A percentile compares a stretch with the other conserved stretches of the same genome.
These are phyloP conservation scores for Leucogyrophana mollusca DNA, from an alignment of 768 basidiomycete genomes.

Conservation along the genomic window DNA sequence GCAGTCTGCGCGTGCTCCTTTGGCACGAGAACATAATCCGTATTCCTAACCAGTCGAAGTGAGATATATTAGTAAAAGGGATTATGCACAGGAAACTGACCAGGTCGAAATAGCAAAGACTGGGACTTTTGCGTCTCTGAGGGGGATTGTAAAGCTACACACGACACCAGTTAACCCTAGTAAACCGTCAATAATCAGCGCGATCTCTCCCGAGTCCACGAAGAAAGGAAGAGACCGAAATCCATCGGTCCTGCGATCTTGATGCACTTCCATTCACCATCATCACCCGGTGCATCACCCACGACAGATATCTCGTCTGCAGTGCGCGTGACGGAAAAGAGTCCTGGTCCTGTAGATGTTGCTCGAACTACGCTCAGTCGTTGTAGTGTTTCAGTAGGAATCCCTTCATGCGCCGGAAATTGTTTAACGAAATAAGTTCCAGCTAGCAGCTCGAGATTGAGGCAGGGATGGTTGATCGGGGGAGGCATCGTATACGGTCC, in stretches of 20 bases:
- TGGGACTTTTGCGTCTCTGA: slow-evolving; percentile 49
- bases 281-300: slow-evolving; percentile 39
- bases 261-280: slow-evolving; percentile 55
- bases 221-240: slow-evolving; percentile 40
- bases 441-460: slow-evolving; percentile 46
- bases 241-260: slow-evolving; percentile 68
- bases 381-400: slow-evolving; percentile 26
- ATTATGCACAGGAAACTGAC: slow-evolving; percentile 29
- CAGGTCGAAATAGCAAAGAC: slow-evolving; percentile 67
- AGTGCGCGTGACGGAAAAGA: slow-evolving; percentile 60
- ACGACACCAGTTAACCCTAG: slow-evolving; percentile 58
- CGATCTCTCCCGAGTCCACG: not conserved
- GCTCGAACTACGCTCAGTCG: slow-evolving; percentile 27
- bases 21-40: slow-evolving; percentile 62
- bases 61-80: not conserved
- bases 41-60: slow-evolving; percentile 45
- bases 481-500: slow-evolving; percentile 33
- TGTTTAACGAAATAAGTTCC: slow-evolving; percentile 47
- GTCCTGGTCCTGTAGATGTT: slow-evolving; percentile 22
- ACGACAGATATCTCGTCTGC: slow-evolving; percentile 61
- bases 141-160: slow-evolving; percentile 49
- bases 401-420: slow-evolving; percentile 27
- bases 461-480: slow-evolving; percentile 42
- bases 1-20: slow-evolving; percentile 41
- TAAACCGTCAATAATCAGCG: slow-evolving; percentile 1